phyloP scores from a whole-genome alignment of 1,284 basidiomycete genomes.

The Cystobasidiaceae sp. region DNA sequence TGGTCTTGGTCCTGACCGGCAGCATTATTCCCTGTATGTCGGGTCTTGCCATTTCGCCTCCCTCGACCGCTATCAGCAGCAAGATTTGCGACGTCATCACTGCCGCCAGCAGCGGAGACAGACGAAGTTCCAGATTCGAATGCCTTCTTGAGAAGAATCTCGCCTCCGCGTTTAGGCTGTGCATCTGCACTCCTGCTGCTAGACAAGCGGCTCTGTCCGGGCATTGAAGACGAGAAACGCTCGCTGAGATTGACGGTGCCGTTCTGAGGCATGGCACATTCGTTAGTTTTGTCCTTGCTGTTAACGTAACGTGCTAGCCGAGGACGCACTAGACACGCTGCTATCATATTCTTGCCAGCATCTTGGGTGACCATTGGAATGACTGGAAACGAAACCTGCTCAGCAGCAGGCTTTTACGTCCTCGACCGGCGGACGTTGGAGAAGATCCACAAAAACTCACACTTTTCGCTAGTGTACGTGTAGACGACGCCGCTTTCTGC shows the following conservation, averaged over 20 bases:
- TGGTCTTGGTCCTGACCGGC: no score
- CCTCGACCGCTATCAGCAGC: no score
- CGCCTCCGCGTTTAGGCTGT: constrained; percentile 1
- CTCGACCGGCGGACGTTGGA: not conserved
- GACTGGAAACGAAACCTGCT: constrained; percentile 7
- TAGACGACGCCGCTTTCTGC: constrained; percentile 26
- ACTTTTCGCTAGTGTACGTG: constrained; percentile 23
- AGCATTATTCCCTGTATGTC: no score
- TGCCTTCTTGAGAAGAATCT: constrained; percentile 9
- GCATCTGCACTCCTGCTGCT: not conserved
- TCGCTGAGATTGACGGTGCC: constrained; percentile 16
- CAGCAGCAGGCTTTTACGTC: no score
- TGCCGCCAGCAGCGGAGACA: no score
- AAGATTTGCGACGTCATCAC: no score
- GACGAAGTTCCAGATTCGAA: not conserved
- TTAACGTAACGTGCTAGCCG: not conserved
- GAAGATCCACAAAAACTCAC: not conserved
- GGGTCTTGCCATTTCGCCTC: no score
- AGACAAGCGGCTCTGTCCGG: not conserved
- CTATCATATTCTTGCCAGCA: constrained; percentile 23
- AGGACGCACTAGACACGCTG: constrained; percentile 22
- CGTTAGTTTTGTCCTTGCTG: not conserved
- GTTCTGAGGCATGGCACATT: not conserved
- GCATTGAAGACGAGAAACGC: not conserved
- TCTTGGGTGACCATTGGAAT: constrained; percentile 22